phyloP scores from a whole-genome alignment of 2,329 filamentous ascomycete species.

The Aspergillus arachidicola region DNA sequence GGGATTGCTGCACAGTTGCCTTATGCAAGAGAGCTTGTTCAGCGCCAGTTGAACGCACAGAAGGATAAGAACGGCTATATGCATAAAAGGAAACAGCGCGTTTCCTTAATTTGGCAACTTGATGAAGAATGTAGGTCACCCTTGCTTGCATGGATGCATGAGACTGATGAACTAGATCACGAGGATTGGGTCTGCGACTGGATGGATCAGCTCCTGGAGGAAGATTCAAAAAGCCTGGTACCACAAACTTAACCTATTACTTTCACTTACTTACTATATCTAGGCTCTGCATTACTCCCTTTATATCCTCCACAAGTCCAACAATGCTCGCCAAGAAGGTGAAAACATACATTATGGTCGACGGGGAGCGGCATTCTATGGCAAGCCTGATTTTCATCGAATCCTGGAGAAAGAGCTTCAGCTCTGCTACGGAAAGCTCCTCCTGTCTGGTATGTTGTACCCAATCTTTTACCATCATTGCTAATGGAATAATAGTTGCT shows the following conservation, averaged over 20 bases:
- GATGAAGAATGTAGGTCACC: neutral
- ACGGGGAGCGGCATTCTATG: neutral
- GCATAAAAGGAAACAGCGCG: neutral
- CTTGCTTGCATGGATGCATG: neutral
- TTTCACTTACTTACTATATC: neutral
- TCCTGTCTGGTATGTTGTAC: neutral
- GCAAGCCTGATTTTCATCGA: neutral
- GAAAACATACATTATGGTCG: neutral
- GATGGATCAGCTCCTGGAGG: constrained; percentile 7
- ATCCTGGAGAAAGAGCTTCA: neutral
- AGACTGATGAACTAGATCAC: constrained; percentile 4
- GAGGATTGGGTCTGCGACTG: constrained; percentile 10
- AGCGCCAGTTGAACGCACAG: neutral
- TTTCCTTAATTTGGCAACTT: constrained; percentile 2
- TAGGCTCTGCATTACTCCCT: neutral
- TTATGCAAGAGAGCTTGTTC: neutral
- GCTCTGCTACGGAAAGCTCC: neutral
- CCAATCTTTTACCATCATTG: neutral
- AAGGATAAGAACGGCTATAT: neutral
- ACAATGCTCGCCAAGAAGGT: neutral
- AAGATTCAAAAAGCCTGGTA: constrained; percentile 4
- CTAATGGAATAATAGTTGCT: neutral
- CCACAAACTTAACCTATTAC: neutral
- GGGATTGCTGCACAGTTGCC: neutral
- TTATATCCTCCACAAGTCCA: neutral